phyloP scores from a whole-genome alignment of 2,329 filamentous ascomycete species.

The Hymenoscyphus occultus region DNA sequence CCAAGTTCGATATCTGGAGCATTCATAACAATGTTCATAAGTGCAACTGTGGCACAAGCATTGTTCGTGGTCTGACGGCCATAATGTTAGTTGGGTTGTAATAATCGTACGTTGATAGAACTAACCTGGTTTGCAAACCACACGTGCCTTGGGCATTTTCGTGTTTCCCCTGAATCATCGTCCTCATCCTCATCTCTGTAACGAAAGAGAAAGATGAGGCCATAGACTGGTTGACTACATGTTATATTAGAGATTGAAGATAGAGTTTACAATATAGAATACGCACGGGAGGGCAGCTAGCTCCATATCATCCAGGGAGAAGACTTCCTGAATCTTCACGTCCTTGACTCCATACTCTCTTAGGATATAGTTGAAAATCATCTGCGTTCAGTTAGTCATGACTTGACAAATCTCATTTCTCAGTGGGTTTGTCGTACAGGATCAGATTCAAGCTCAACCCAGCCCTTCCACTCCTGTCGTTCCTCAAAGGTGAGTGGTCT shows the following conservation, averaged over 20 bases:
- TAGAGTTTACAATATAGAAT: background rate
- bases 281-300: slow-evolving; percentile 60
- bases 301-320: slow-evolving; percentile 65
- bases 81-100: background rate
- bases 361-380: slow-evolving; percentile 83
- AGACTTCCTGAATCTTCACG: slow-evolving; percentile 73
- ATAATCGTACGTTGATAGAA: slow-evolving; percentile 4
- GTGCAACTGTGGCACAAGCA: slow-evolving; percentile 86
- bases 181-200: slow-evolving; percentile 53
- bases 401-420: background rate
- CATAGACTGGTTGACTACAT: slow-evolving; percentile 68
- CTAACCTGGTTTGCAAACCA: slow-evolving; percentile 93
- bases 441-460: slow-evolving; percentile 86
- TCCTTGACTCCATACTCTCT: slow-evolving; percentile 71
- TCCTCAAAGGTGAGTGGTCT: slow-evolving; percentile 50
- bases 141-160: slow-evolving; percentile 59
- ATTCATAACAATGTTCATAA: slow-evolving; percentile 94
- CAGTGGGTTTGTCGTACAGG: slow-evolving; percentile 54
- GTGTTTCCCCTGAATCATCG: slow-evolving; percentile 48
- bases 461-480: slow-evolving; percentile 63
- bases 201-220: slow-evolving; percentile 85
- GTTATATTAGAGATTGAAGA: slow-evolving; percentile 22
- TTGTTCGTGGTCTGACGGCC: slow-evolving; percentile 66
- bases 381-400: slow-evolving; percentile 44
- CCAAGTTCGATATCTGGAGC: slow-evolving; percentile 64